Evolutionary conservation across 108 stramenopile genomes (phyloP).

Genomic region (Pseudonitzschia multiseries): DNA sequence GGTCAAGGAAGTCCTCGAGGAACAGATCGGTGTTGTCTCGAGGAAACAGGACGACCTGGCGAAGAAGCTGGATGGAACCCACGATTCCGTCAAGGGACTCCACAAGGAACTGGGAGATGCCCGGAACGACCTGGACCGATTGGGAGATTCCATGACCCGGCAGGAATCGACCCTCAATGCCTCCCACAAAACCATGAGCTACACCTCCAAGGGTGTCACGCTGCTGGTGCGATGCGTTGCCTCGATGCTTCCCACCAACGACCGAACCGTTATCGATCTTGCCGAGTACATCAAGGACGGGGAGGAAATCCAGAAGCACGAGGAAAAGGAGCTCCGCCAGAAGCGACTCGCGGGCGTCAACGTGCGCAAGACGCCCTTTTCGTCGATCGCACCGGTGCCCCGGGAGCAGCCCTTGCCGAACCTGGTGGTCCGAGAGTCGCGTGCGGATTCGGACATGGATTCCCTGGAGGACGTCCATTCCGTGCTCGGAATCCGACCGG

Average conservation of each 20-base stretch:
- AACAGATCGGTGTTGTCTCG: conserved; percentile 49
- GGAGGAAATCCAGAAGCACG: conserved; percentile 11
- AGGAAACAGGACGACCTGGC: conserved; percentile 57
- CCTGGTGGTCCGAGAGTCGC: conserved; percentile 10
- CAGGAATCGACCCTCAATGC: conserved; percentile 32
- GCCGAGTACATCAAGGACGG: conserved; percentile 42
- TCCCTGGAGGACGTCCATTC: conserved; percentile 15
- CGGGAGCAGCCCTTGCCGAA: background rate
- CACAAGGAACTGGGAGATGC: conserved; percentile 47
- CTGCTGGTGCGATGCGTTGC: conserved; percentile 46
- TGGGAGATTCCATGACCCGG: conserved; percentile 26
- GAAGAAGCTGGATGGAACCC: conserved; percentile 57
- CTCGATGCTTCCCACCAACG: conserved; percentile 35
- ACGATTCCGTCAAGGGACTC: conserved; percentile 47
- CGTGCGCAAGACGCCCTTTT: background rate
- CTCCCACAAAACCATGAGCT: conserved; percentile 19
- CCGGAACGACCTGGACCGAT: conserved; percentile 24
- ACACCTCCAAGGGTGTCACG: conserved; percentile 40
- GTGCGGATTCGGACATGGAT: conserved; percentile 9
- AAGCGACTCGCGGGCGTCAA: background rate
- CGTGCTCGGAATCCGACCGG: conserved; percentile 12
- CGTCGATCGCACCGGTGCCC: background rate
- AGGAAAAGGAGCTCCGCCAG: conserved; percentile 1
- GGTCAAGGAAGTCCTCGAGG: conserved; percentile 58
- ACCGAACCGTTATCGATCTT: conserved; percentile 31